Evolutionary conservation across 1,284 basidiomycete genomes (phyloP).

Genomic region (Wolfiporia cocos): DNA sequence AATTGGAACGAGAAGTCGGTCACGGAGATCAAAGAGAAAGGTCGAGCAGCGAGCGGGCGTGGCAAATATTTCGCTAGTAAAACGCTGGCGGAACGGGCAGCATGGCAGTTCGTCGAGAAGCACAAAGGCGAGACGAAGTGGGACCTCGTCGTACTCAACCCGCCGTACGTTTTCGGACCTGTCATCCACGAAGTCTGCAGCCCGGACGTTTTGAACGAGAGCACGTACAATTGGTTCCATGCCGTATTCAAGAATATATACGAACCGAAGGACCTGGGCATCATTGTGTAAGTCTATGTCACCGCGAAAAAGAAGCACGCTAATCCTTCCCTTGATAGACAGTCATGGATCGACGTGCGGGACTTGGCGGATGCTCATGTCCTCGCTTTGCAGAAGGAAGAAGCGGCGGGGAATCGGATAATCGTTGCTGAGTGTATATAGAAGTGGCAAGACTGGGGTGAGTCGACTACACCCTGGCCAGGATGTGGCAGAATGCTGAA

Average conservation of each 20-base stretch:
- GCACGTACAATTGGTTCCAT: conserved; percentile 7
- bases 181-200: conserved; percentile 13
- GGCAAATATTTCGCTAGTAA: conserved; percentile 59
- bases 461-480: background rate
- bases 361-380: conserved; percentile 57
- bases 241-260: background rate
- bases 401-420: conserved; percentile 59
- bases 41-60: conserved; percentile 34
- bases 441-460: conserved; percentile 29
- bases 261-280: background rate
- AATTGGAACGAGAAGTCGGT: conserved; percentile 65
- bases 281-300: background rate
- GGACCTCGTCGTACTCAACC: conserved; percentile 48
- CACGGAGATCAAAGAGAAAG: conserved; percentile 45
- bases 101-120: conserved; percentile 43
- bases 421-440: conserved; percentile 34
- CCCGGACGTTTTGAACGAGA: conserved; percentile 13
- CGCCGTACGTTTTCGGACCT: conserved; percentile 46
- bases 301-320: background rate
- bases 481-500: background rate
- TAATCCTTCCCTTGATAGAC: conserved; percentile 3
- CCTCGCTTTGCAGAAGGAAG: conserved; percentile 42
- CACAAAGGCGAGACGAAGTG: conserved; percentile 41
- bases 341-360: conserved; percentile 50
- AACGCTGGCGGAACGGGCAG: conserved; percentile 62